Conservation (phyloP, 1,284 basidiomycete genomes). For the Calocybe gambosa region DNA sequence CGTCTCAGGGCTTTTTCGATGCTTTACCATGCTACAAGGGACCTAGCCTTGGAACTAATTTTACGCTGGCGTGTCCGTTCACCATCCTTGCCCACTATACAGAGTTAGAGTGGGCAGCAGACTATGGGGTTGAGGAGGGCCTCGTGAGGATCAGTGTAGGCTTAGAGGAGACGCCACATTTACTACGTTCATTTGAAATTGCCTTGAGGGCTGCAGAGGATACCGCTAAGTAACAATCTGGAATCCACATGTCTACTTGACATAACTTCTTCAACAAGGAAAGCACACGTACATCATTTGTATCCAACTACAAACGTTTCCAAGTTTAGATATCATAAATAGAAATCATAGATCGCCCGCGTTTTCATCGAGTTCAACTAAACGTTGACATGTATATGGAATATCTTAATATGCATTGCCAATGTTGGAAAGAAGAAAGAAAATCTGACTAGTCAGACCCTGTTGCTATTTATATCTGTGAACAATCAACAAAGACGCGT, state of each 20-base stretch:
- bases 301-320: slow-evolving; percentile 18
- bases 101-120: slow-evolving; percentile 90
- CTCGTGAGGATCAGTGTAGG: slow-evolving; percentile 90
- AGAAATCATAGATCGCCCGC: neutral
- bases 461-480: slow-evolving; percentile 14
- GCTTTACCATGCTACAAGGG: slow-evolving; percentile 82
- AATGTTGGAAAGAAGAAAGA: neutral
- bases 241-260: neutral
- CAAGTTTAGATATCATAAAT: neutral
- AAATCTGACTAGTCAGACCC: neutral
- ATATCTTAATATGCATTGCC: neutral
- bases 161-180: slow-evolving; percentile 66
- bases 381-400: neutral
- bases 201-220: slow-evolving; percentile 71
- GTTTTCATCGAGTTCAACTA: too few relatives aligned
- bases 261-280: slow-evolving; percentile 16
- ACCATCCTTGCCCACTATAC: slow-evolving; percentile 89
- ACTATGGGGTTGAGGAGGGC: slow-evolving; percentile 80
- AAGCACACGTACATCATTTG: slow-evolving; percentile 11
- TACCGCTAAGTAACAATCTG: slow-evolving; percentile 9
- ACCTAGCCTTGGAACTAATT: slow-evolving; percentile 93
- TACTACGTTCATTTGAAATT: slow-evolving; percentile 58
- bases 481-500: slow-evolving; percentile 39
- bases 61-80: slow-evolving; percentile 92
- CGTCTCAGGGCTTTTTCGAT: slow-evolving; percentile 86